Percentiles rank a stretch among this genome's conserved stretches.
Conservation (phyloP, 768 basidiomycete species). For the Auricularia auricula-judae region DNA sequence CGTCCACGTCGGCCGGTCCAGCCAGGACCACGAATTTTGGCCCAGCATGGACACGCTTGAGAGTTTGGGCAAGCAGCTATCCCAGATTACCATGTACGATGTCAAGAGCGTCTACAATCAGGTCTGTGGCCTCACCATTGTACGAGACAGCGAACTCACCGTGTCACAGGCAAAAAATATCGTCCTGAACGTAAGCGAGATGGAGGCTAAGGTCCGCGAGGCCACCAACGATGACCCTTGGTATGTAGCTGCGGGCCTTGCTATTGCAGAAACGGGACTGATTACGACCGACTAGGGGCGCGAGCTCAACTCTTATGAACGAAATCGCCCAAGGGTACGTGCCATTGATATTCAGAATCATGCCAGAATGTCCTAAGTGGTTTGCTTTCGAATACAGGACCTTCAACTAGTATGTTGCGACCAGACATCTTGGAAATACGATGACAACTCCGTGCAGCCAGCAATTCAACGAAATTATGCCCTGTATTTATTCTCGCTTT, state of each 20-base stretch:
- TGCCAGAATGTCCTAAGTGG: background rate
- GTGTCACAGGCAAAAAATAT: conserved; percentile 79
- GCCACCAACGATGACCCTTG: conserved; percentile 98
- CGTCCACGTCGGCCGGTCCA: background rate
- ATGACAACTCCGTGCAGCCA: conserved; percentile 41
- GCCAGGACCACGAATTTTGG: background rate
- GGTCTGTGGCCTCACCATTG: conserved; percentile 27
- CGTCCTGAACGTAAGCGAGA: conserved; percentile 92
- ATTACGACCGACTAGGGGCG: conserved; percentile 54
- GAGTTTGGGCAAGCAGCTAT: conserved; percentile 60
- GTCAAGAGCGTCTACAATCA: conserved; percentile 92
- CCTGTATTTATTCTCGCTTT: conserved; percentile 85
- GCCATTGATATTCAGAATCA: conserved; percentile 5
- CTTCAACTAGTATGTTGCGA: conserved; percentile 78
- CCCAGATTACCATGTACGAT: conserved; percentile 83
- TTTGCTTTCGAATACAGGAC: conserved; percentile 45
- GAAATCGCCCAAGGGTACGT: conserved; percentile 94
- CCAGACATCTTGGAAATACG: background rate
- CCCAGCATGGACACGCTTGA: conserved; percentile 66
- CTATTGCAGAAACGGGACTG: background rate
- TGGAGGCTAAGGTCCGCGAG: conserved; percentile 92
- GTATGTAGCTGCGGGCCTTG: conserved; percentile 34
- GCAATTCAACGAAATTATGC: conserved; percentile 99
- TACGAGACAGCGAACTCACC: background rate
- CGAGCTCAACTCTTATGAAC: conserved; percentile 95